These are phyloP conservation scores for Trichophyton simii DNA, from an alignment of 2,329 filamentous ascomycete species.

Conservation along the genomic window DNA sequence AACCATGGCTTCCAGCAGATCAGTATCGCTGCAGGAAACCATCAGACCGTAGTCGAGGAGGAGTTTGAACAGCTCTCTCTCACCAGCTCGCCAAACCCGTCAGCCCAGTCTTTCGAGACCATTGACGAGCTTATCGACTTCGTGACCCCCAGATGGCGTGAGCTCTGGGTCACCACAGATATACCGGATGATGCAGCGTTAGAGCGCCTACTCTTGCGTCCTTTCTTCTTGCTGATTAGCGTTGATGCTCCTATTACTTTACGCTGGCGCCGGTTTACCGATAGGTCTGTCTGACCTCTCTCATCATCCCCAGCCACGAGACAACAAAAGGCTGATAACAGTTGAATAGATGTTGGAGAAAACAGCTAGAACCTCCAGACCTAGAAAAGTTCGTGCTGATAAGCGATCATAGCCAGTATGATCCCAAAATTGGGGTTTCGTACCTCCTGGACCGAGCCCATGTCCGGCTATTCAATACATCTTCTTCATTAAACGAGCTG, in stretches of 20 bases:
- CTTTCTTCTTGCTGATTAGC: slow-evolving; percentile 86
- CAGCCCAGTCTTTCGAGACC: slow-evolving; percentile 42
- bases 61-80: slow-evolving; percentile 6
- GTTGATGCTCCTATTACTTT: slow-evolving; percentile 79
- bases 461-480: slow-evolving; percentile 76
- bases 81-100: background rate
- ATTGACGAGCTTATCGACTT: slow-evolving; percentile 64
- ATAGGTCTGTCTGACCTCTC: slow-evolving; percentile 30
- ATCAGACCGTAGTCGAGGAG: background rate
- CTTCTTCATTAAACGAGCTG: slow-evolving; percentile 56
- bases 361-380: slow-evolving; percentile 38
- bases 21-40: slow-evolving; percentile 37
- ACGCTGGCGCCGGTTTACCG: slow-evolving; percentile 67
- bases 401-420: slow-evolving; percentile 66
- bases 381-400: slow-evolving; percentile 49
- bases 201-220: slow-evolving; percentile 62
- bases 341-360: slow-evolving; percentile 35
- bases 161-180: slow-evolving; percentile 75
- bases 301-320: background rate
- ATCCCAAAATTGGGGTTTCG: slow-evolving; percentile 50
- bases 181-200: slow-evolving; percentile 61
- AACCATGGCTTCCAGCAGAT: slow-evolving; percentile 71
- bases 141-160: slow-evolving; percentile 72
- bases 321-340: slow-evolving; percentile 1
- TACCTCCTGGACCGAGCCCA: slow-evolving; percentile 70